These are phyloP conservation scores for Fusarium sp. DNA, from an alignment of 2,329 filamentous ascomycete genomes.

Conservation along the genomic window DNA sequence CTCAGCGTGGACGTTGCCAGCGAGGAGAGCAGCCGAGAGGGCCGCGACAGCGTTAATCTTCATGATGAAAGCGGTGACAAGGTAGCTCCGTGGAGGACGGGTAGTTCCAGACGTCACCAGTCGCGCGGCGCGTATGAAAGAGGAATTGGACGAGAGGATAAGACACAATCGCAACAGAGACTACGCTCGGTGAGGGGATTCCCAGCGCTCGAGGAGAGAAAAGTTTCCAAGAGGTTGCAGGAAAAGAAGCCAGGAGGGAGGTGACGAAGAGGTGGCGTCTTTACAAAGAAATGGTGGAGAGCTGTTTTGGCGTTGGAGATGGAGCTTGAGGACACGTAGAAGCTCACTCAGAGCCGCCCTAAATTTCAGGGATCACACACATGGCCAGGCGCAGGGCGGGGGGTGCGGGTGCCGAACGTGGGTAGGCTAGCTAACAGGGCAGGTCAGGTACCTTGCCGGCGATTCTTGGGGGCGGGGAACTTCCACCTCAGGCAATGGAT, in stretches of 20 bases:
- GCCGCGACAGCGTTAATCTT: slow-evolving; percentile 85
- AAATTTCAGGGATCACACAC: slow-evolving; percentile 42
- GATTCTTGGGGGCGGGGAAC: slow-evolving; percentile 22
- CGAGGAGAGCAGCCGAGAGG: slow-evolving; percentile 78
- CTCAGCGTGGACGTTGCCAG: slow-evolving; percentile 76
- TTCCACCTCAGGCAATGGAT: slow-evolving; percentile 11
- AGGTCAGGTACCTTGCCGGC: slow-evolving; percentile 23
- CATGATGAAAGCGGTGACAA: slow-evolving; percentile 75
- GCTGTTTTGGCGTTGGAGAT: slow-evolving; percentile 35
- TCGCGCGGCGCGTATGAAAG: slow-evolving; percentile 35
- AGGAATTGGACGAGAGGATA: slow-evolving; percentile 2
- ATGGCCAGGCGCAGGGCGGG: slow-evolving; percentile 33
- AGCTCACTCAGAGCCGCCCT: slow-evolving; percentile 41
- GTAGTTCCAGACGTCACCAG: slow-evolving; percentile 32
- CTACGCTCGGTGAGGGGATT: slow-evolving; percentile 24
- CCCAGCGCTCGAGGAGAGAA: slow-evolving; percentile 46
- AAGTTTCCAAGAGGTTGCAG: slow-evolving; percentile 45
- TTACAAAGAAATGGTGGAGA: slow-evolving; percentile 43
- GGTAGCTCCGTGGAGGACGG: slow-evolving; percentile 24
- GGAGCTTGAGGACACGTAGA: slow-evolving; percentile 51
- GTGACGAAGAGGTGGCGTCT: slow-evolving; percentile 38
- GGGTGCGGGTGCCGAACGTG: slow-evolving; percentile 23
- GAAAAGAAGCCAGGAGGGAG: slow-evolving; percentile 31
- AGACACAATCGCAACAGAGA: slow-evolving; percentile 13
- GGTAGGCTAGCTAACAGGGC: slow-evolving; percentile 2